These are phyloP conservation scores for Arxiozyma telluris DNA, from an alignment of 1,139 yeast species.

Conservation along the genomic window DNA sequence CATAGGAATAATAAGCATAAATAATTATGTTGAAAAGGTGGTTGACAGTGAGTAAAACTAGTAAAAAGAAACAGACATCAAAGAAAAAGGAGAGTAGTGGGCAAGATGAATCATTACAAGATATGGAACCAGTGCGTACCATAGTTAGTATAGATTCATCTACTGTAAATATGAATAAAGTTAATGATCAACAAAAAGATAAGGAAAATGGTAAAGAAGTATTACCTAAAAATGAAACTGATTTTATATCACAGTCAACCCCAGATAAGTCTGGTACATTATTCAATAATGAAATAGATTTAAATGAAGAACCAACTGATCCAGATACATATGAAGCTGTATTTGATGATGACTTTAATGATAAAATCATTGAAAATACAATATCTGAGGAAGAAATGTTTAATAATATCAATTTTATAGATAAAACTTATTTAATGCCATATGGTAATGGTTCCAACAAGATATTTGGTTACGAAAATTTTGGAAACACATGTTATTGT, in stretches of 20 bases:
- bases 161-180: neutral
- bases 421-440: slow-evolving; percentile 6
- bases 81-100: neutral
- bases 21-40: slow-evolving; percentile 10
- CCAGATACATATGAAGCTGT: neutral
- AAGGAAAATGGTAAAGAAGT: neutral
- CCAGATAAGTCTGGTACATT: neutral
- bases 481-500: slow-evolving; percentile 91
- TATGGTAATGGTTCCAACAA: slow-evolving; percentile 50
- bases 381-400: neutral
- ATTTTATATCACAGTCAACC: slow-evolving; percentile 1
- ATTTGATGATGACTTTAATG: slow-evolving; percentile 2
- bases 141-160: slow-evolving; percentile 5
- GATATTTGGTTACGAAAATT: slow-evolving; percentile 89
- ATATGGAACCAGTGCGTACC: slow-evolving; percentile 1
- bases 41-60: slow-evolving; percentile 5
- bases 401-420: neutral
- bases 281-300: neutral
- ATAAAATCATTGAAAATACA: neutral
- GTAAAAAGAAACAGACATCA: slow-evolving; percentile 2
- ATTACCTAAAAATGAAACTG: neutral
- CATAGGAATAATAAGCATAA: neutral
- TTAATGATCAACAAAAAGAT: neutral
- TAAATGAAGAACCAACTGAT: neutral
- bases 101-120: neutral